Percentiles rank a stretch among this genome's conserved stretches.
phyloP scores from a whole-genome alignment of 2,329 filamentous ascomycete species.

The Phaeosphaeriaceae sp. region DNA sequence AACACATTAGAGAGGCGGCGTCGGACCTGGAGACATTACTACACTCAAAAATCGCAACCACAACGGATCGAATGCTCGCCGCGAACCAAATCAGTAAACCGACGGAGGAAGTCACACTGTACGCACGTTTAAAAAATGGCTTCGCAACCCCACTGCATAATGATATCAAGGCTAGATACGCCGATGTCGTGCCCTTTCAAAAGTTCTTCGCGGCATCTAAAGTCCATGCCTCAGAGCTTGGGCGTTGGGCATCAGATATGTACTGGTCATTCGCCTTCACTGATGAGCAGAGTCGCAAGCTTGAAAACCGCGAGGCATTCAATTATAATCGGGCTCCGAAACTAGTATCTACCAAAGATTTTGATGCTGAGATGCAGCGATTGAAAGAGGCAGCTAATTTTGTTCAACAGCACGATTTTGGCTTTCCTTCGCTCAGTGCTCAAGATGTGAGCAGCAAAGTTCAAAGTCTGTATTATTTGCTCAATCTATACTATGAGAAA shows the following conservation, averaged over 20 bases:
- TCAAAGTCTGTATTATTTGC: slow-evolving; percentile 63
- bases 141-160: slow-evolving; percentile 71
- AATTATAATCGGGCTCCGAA: slow-evolving; percentile 38
- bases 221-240: slow-evolving; percentile 69
- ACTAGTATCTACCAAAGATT: slow-evolving; percentile 39
- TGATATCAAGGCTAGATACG: slow-evolving; percentile 60
- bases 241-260: slow-evolving; percentile 82
- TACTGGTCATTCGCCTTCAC: slow-evolving; percentile 76
- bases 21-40: slow-evolving; percentile 76
- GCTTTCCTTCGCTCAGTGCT: slow-evolving; percentile 44
- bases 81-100: slow-evolving; percentile 66
- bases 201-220: slow-evolving; percentile 66
- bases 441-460: slow-evolving; percentile 75
- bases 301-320: slow-evolving; percentile 63
- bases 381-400: slow-evolving; percentile 65
- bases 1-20: slow-evolving; percentile 73
- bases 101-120: slow-evolving; percentile 63
- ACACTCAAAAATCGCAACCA: slow-evolving; percentile 83
- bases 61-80: slow-evolving; percentile 65
- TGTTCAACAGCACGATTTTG: slow-evolving; percentile 61
- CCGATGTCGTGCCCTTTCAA: slow-evolving; percentile 59
- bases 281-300: slow-evolving; percentile 65
- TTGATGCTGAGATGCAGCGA: slow-evolving; percentile 61
- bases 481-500: slow-evolving; percentile 68
- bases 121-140: slow-evolving; percentile 59